Evolutionary conservation across 2,329 filamentous ascomycete species (phyloP), one percentile per base, ranked within the genome.

Genomic region (Pseudogymnoascus sp.): DNA sequence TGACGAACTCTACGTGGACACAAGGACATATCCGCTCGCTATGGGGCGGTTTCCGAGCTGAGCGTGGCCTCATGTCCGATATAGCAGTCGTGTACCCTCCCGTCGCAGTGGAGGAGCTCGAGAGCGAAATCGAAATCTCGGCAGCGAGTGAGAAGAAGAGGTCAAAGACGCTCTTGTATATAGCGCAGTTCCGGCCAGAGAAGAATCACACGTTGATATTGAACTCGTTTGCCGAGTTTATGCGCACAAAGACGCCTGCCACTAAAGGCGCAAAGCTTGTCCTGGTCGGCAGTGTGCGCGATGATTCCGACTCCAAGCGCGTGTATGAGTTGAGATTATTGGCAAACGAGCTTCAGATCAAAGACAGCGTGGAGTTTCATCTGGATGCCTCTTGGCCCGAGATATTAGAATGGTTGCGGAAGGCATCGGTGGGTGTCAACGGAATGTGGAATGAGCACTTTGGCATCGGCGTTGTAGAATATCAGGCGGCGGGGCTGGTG

Each of bases 391-490:
- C 89, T 26, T 99, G 93, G 92, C 86, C 89, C 3, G 85, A 91
- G 68, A 90, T 99, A 62, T 80, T 97, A 9, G 83, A 89, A 33
- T 92, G 90, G 84, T 80, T 97, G 65, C 79, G 85, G 62, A 86
- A 80, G 66, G 87, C 89, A 3, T 93, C 86, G 17, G 84, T 99
- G 1, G 95, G 95, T 60, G 92, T 96, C 31, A 99, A 99, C 70
- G 91, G 90, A 71, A 99, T 99, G 95, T 99, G 95, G 93, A 97
- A 97, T 74, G 95, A 99, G 78, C 95, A 99, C 75, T 99, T 99
- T 74, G 95, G 95, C 21, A 99, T 99, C 64, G 95, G 95, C 1
- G 93, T 97, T 15, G 95, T 99, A 42, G 95, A 99, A 79, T 99
- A 97, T 73, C 93, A 97, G 74, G 95, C 95, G 3, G 95, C 95